phyloP scores from a whole-genome alignment of 2,329 filamentous ascomycete species.

The Nothophaeocryptopus gaeumannii region DNA sequence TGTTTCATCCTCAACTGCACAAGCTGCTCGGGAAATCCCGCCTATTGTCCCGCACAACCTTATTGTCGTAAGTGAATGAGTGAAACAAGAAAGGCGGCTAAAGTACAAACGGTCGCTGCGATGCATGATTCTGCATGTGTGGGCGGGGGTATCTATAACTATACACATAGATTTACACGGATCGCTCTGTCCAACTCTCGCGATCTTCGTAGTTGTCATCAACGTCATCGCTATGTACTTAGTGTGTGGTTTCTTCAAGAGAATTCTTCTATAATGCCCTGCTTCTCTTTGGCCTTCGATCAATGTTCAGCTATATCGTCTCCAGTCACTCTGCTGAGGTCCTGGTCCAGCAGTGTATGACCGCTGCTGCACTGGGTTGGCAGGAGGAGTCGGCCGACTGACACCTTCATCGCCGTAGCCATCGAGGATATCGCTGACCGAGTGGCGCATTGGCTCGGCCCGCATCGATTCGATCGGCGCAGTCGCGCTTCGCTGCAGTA shows the following conservation, averaged over 20 bases:
- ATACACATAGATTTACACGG: conserved; percentile 3
- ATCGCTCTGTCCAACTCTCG: background rate
- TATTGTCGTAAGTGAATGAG: background rate
- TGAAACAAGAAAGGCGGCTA: background rate
- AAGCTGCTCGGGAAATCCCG: too few species aligned
- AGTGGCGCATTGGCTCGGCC: conserved; percentile 6
- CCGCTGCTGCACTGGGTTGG: conserved; percentile 10
- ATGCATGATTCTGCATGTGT: conserved; percentile 1
- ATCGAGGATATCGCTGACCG: conserved; percentile 24
- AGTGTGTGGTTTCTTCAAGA: background rate
- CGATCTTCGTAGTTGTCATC: conserved; percentile 11
- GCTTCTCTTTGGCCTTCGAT: background rate
- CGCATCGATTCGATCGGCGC: conserved; percentile 8
- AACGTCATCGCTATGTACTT: conserved; percentile 12
- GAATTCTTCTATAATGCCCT: background rate
- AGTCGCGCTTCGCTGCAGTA: conserved; percentile 13
- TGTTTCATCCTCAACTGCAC: too few species aligned
- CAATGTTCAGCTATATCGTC: conserved; percentile 1
- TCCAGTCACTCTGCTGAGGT: conserved; percentile 4
- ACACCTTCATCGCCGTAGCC: conserved; percentile 18
- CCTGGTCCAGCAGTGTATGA: conserved; percentile 8
- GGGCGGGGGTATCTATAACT: conserved; percentile 11
- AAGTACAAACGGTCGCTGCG: conserved; percentile 2
- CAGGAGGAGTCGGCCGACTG: background rate
- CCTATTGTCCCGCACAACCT: too few species aligned